Percentiles rank a stretch among this genome's conserved stretches.
phyloP scores from a whole-genome alignment of 2,329 filamentous ascomycete species.

The Rutstroemia sp. region DNA sequence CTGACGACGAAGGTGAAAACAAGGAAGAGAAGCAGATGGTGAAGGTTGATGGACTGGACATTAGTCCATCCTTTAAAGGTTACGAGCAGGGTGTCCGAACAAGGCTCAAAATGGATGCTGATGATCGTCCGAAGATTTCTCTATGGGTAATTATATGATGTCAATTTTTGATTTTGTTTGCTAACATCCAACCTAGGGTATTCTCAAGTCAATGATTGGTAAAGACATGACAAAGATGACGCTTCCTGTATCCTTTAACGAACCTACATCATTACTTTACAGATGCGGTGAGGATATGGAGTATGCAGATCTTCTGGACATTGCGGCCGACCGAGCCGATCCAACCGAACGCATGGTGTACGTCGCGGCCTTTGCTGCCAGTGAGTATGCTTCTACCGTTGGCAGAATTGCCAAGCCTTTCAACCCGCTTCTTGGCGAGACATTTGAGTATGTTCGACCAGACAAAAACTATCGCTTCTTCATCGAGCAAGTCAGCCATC shows the following conservation, averaged over 20 bases:
- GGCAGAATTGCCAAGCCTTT: conserved; percentile 97
- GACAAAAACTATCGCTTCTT: conserved; percentile 99
- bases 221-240: conserved; percentile 99
- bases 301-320: conserved; percentile 86
- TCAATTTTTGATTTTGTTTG: background rate
- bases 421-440: conserved; percentile 92
- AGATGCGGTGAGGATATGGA: conserved; percentile 97
- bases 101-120: conserved; percentile 79
- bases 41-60: conserved; percentile 48
- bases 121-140: conserved; percentile 87
- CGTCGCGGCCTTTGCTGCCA: conserved; percentile 90
- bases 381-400: conserved; percentile 94
- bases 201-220: conserved; percentile 98
- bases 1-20: conserved; percentile 36
- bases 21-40: conserved; percentile 29
- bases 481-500: conserved; percentile 96
- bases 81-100: conserved; percentile 84
- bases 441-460: conserved; percentile 89
- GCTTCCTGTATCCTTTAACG: conserved; percentile 94
- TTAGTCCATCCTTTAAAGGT: conserved; percentile 73
- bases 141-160: conserved; percentile 67
- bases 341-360: conserved; percentile 90
- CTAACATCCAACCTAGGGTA: conserved; percentile 52
- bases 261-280: conserved; percentile 91
- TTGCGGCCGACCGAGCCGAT: conserved; percentile 76